These are phyloP conservation scores for Cinnamomum micranthum DNA, from an alignment of 164 flowering plant genomes.

Conservation along the genomic window DNA sequence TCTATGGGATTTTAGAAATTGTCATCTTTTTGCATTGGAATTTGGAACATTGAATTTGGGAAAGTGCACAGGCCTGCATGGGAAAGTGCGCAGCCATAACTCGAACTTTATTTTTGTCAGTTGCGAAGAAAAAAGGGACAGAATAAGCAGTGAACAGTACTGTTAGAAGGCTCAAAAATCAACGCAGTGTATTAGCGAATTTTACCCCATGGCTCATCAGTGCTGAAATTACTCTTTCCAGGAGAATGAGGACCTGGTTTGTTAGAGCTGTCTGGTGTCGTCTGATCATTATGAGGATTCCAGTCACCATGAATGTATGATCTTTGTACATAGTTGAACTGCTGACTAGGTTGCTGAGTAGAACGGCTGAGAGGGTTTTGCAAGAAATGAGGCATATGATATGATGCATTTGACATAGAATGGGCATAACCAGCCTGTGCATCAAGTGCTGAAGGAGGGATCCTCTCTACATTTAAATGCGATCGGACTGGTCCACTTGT, in stretches of 20 bases:
- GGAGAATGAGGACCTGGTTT: conserved; percentile 57
- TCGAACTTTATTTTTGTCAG: no score
- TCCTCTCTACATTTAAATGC: conserved; percentile 45
- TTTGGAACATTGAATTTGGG: no score
- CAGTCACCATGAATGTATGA: conserved; percentile 45
- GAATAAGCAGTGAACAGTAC: background rate
- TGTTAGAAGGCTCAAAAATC: background rate
- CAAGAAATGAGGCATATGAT: conserved; percentile 41
- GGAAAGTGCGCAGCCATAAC: no score
- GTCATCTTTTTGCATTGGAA: no score
- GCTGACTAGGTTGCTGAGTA: conserved; percentile 59
- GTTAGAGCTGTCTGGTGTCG: conserved; percentile 40
- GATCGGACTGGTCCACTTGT: conserved; percentile 52
- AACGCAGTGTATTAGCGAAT: conserved; percentile 11
- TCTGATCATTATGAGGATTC: conserved; percentile 46
- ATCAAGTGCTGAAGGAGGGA: conserved; percentile 51
- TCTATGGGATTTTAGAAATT: no score
- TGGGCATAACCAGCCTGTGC: conserved; percentile 37
- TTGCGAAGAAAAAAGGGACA: background rate
- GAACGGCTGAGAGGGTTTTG: conserved; percentile 74
- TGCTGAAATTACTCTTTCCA: conserved; percentile 41
- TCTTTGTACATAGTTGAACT: conserved; percentile 44
- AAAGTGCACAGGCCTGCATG: no score
- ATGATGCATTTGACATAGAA: conserved; percentile 36
- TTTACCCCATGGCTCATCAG: conserved; percentile 61